These are phyloP conservation scores for Globisporangium parvum DNA, from an alignment of 352 stramenopile genomes.

Conservation along the genomic window DNA sequence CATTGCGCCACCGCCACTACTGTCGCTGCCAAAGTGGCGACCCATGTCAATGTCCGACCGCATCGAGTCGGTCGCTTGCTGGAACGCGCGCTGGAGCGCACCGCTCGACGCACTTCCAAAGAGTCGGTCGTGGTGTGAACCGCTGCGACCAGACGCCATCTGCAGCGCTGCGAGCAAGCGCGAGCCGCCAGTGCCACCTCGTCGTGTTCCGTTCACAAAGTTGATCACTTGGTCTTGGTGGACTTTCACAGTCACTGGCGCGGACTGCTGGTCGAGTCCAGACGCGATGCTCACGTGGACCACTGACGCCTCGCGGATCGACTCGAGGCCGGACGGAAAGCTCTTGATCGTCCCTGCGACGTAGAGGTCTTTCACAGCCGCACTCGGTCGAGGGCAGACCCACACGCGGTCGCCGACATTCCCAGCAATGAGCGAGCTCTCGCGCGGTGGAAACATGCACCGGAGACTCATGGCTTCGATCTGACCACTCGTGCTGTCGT, in stretches of 20 bases:
- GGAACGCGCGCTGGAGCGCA: constrained; percentile 29
- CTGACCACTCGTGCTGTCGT: constrained; percentile 3
- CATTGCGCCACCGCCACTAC: constrained; percentile 26
- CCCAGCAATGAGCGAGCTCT: constrained; percentile 47
- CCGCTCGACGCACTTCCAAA: constrained; percentile 12
- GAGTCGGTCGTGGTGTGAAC: constrained; percentile 9
- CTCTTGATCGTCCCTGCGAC: constrained; percentile 56
- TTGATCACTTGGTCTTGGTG: constrained; percentile 58
- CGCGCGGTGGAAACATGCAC: constrained; percentile 51
- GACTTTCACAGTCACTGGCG: constrained; percentile 36
- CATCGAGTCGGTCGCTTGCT: constrained; percentile 33
- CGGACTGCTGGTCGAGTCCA: constrained; percentile 20
- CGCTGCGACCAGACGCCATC: constrained; percentile 20
- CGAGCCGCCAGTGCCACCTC: constrained; percentile 29
- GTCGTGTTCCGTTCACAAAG: constrained; percentile 29
- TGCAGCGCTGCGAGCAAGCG: constrained; percentile 57
- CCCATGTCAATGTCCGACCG: constrained; percentile 4
- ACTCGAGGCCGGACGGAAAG: constrained; percentile 48
- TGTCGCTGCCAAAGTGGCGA: neutral
- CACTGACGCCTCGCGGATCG: constrained; percentile 31
- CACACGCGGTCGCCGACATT: constrained; percentile 63
- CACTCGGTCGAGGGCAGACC: constrained; percentile 32
- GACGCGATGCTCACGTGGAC: constrained; percentile 56
- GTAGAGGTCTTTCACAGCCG: constrained; percentile 30
- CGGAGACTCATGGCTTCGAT: constrained; percentile 75